phyloP scores from a whole-genome alignment of 1,139 yeast genomes.

The Blastobotrys apis region DNA sequence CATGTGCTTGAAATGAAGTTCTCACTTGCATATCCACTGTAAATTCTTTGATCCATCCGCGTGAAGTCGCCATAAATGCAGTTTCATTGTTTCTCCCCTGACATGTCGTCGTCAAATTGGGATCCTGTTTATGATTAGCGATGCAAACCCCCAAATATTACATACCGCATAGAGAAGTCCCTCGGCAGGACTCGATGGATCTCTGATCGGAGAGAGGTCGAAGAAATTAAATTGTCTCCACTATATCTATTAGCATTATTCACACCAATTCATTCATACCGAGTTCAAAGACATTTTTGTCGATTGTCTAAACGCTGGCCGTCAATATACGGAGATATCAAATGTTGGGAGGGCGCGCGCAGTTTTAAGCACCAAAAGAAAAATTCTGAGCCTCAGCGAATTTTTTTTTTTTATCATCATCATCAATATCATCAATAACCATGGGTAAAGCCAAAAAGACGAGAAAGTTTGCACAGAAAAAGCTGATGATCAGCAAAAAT shows the following conservation, averaged over 20 bases:
- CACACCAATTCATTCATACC: slow-evolving; percentile 15
- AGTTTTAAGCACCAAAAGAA: neutral
- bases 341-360: too few species aligned
- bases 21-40: slow-evolving; percentile 45
- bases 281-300: slow-evolving; percentile 21
- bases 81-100: slow-evolving; percentile 43
- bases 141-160: neutral
- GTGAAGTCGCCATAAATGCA: slow-evolving; percentile 56
- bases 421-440: slow-evolving; percentile 2
- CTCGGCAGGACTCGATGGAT: slow-evolving; percentile 63
- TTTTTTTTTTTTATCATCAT: slow-evolving; percentile 8
- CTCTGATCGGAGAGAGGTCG: slow-evolving; percentile 77
- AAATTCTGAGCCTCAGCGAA: slow-evolving; percentile 3
- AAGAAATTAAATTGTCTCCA: slow-evolving; percentile 92
- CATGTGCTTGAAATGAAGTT: slow-evolving; percentile 56
- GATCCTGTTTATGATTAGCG: slow-evolving; percentile 40
- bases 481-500: slow-evolving; percentile 69
- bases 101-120: slow-evolving; percentile 59
- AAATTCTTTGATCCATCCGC: slow-evolving; percentile 57
- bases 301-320: slow-evolving; percentile 4
- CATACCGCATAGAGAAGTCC: slow-evolving; percentile 59
- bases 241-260: slow-evolving; percentile 21
- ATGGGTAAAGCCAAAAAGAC: slow-evolving; percentile 99
- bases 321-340: too few species aligned
- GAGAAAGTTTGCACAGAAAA: slow-evolving; percentile 90